Conservation (phyloP, 164 flowering plant genomes). For the Cinnamomum chago region DNA sequence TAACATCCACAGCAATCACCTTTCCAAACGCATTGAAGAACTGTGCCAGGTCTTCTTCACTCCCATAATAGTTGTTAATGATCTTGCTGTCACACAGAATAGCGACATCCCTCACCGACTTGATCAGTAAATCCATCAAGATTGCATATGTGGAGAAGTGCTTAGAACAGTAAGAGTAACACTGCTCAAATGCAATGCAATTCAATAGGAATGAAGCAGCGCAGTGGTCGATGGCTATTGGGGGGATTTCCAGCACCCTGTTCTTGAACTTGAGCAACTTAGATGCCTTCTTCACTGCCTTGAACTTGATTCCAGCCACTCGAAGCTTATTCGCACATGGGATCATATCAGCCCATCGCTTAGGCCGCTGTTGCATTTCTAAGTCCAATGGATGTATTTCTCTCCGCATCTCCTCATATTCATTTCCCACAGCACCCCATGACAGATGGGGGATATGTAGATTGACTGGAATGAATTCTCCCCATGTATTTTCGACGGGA, state of each 20-base stretch:
- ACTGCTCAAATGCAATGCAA: conserved; percentile 4
- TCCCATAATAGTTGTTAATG: not conserved
- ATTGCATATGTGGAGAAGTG: not conserved
- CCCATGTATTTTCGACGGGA: not conserved
- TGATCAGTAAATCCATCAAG: conserved; percentile 10
- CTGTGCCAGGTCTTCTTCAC: conserved; percentile 3
- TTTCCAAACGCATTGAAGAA: conserved; percentile 3
- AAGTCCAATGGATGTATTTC: not conserved
- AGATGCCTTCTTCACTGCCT: not conserved
- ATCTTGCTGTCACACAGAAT: not conserved
- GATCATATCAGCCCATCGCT: not conserved
- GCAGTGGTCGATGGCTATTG: not conserved
- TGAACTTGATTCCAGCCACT: conserved; percentile 7
- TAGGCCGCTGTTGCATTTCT: not conserved
- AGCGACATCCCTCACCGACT: conserved; percentile 1
- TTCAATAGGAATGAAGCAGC: conserved; percentile 2
- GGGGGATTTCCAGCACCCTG: conserved; percentile 6
- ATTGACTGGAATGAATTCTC: no score
- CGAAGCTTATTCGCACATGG: conserved; percentile 4
- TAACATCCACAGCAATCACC: not conserved
- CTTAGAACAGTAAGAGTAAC: not conserved
- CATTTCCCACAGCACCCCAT: not conserved
- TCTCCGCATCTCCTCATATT: no score
- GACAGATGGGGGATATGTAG: not conserved
- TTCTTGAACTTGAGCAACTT: not conserved